Conservation (phyloP, 495 filamentous ascomycete species). For the Glonium stellatum region DNA sequence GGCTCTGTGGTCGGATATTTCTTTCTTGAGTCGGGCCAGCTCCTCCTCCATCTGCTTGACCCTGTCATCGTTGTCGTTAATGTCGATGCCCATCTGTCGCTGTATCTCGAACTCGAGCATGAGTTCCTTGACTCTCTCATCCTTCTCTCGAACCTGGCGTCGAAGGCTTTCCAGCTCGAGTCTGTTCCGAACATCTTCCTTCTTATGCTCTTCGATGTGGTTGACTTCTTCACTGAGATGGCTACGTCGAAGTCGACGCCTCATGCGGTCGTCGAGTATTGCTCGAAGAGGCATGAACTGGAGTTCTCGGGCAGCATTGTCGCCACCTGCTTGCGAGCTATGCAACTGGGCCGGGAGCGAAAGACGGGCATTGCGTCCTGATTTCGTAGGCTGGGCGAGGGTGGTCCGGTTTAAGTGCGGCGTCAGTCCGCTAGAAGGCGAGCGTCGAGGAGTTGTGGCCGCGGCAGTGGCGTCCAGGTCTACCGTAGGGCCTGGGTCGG, state of each 20-base stretch:
- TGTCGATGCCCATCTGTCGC: conserved; percentile 28
- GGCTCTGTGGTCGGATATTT: conserved; percentile 17
- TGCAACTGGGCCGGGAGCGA: conserved; percentile 22
- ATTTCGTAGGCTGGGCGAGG: conserved; percentile 8
- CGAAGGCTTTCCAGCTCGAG: conserved; percentile 22
- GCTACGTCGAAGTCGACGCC: conserved; percentile 61
- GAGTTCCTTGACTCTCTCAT: conserved; percentile 27
- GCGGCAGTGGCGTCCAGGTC: conserved; percentile 1
- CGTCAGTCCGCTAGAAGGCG: conserved; percentile 16
- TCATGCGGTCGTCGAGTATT: conserved; percentile 61
- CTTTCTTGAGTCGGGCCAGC: conserved; percentile 18
- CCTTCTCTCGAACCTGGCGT: conserved; percentile 27
- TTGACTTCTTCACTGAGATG: conserved; percentile 73
- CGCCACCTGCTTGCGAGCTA: not conserved
- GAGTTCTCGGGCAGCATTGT: conserved; percentile 32
- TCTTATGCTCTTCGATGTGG: conserved; percentile 40
- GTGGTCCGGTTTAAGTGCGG: conserved; percentile 20
- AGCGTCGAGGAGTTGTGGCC: conserved; percentile 2
- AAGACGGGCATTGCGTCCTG: conserved; percentile 13
- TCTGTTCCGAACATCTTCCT: conserved; percentile 16
- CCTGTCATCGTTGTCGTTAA: conserved; percentile 23
- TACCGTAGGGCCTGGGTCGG: conserved; percentile 8
- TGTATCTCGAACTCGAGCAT: conserved; percentile 28
- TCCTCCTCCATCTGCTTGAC: conserved; percentile 23
- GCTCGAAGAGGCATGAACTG: conserved; percentile 66